These are phyloP conservation scores for Trichoderma sp. DNA, from an alignment of 2,329 filamentous ascomycete genomes.

Conservation along the genomic window DNA sequence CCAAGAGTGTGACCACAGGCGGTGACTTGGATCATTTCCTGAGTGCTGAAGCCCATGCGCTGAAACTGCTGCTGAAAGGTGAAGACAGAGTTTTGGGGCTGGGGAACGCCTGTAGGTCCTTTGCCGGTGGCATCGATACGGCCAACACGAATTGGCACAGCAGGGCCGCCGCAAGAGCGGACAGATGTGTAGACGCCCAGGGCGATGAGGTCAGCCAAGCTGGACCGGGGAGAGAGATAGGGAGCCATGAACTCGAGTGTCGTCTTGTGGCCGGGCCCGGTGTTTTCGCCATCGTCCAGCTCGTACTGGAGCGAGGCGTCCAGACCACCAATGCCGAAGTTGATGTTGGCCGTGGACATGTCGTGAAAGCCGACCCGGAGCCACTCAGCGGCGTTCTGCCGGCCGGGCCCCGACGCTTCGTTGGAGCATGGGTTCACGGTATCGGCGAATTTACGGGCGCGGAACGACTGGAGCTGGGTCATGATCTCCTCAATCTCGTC, in stretches of 20 bases:
- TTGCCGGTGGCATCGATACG: slow-evolving; percentile 53
- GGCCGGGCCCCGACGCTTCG: slow-evolving; percentile 54
- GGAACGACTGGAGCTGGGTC: slow-evolving; percentile 58
- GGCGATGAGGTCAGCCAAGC: slow-evolving; percentile 60
- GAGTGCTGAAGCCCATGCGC: slow-evolving; percentile 57
- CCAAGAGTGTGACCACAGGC: slow-evolving; percentile 65
- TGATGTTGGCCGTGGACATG: slow-evolving; percentile 56
- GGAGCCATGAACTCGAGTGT: slow-evolving; percentile 56
- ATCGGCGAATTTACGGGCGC: slow-evolving; percentile 56
- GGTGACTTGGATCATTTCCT: slow-evolving; percentile 61
- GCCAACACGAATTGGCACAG: slow-evolving; percentile 54
- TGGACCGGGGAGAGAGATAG: slow-evolving; percentile 52
- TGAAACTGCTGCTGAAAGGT: slow-evolving; percentile 57
- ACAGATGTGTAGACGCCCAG: slow-evolving; percentile 60
- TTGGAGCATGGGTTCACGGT: slow-evolving; percentile 59
- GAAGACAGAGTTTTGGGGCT: slow-evolving; percentile 55
- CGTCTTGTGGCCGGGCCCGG: slow-evolving; percentile 55
- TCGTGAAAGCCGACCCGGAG: slow-evolving; percentile 63
- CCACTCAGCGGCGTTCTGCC: slow-evolving; percentile 63
- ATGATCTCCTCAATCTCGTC: slow-evolving; percentile 67
- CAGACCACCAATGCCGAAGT: slow-evolving; percentile 52
- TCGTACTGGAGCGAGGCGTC: slow-evolving; percentile 64
- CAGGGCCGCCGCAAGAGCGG: slow-evolving; percentile 59
- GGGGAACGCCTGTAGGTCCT: slow-evolving; percentile 54
- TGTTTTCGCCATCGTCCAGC: slow-evolving; percentile 55